Base-by-base conservation (phyloP, 1,284 basidiomycete genomes). In the Anthracocystis panici-leucophaei region DNA sequence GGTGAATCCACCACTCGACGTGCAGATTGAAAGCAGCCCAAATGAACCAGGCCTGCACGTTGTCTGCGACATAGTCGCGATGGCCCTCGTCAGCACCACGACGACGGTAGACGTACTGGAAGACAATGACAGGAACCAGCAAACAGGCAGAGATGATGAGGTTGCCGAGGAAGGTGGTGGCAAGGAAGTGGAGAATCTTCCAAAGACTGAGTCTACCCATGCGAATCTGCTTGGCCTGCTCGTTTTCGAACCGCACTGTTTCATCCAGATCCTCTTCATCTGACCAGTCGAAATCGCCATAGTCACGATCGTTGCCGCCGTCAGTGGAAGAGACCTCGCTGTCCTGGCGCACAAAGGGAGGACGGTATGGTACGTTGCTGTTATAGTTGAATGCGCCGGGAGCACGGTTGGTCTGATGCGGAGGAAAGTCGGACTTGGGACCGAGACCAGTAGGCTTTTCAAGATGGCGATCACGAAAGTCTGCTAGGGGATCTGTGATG, bases 21-120 rank as follows among this genome's bases (percentile, higher is more conserved):
- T 81, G 77, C 3, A 84, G 61, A 44, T 82, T 82, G 77, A 84
- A 78, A 10, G 81, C 80, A n/a, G 80, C 81, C 82, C 82, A 84
- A 65, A 83, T 78, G 65, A 82, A 80, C 77, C 80, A 82, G 23
- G 82, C 78, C 55, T 82, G 75, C 38, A 84, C 70, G 46, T 83
- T 82, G 71, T 82, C 79, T 10, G 82, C 80, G 8, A 83, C 64
- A 33, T 58, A 83, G 44, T 71, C 75, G 18, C 67, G 63, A 41
- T 77, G 79, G 12, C 45, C 56, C 16, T 74, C 62, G 48, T 72
- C 67, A 4, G 72, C 49, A 29, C 53, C 53, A 9, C 56, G 55
- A 38, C 41, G 46, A 18, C 81, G 78, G 62, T 83, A 84, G 45
- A 73, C 73, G 40, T 75, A 78, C 57, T 82, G 78, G 18, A 83